Evolutionary conservation across 2,329 filamentous ascomycete species (phyloP).

Genomic region (Epichloe elymi): DNA sequence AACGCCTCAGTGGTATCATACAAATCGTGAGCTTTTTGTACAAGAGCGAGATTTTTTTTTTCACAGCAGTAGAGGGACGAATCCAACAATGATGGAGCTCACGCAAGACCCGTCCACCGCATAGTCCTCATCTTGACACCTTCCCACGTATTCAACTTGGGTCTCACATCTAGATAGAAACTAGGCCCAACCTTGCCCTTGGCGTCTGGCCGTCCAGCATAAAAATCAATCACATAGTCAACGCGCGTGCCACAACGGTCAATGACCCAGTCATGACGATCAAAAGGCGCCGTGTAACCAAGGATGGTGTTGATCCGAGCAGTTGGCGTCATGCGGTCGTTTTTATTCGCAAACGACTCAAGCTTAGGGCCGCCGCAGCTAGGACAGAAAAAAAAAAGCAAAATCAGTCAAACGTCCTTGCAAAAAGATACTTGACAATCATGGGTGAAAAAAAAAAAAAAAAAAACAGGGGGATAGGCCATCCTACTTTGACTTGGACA

Average conservation of each 20-base stretch:
- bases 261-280: slow-evolving; percentile 94
- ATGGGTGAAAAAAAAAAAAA: neutral
- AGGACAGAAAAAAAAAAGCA: neutral
- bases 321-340: slow-evolving; percentile 58
- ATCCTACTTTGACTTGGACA: slow-evolving; percentile 40
- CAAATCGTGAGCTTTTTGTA: slow-evolving; percentile 7
- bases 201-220: slow-evolving; percentile 50
- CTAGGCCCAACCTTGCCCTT: slow-evolving; percentile 30
- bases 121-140: slow-evolving; percentile 52
- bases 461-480: neutral
- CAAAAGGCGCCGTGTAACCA: slow-evolving; percentile 87
- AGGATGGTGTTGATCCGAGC: slow-evolving; percentile 71
- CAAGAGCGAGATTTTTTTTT: neutral
- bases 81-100: slow-evolving; percentile 3
- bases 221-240: slow-evolving; percentile 98
- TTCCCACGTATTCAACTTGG: slow-evolving; percentile 56
- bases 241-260: slow-evolving; percentile 76
- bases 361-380: slow-evolving; percentile 64
- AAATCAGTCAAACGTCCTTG: neutral
- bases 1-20: slow-evolving; percentile 15
- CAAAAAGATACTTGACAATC: no score
- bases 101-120: slow-evolving; percentile 37
- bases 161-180: slow-evolving; percentile 55
- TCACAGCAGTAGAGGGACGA: neutral
- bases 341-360: slow-evolving; percentile 69